Percentiles rank a stretch among this genome's conserved stretches.
phyloP scores from a whole-genome alignment of 495 filamentous ascomycete species.

The Clohesyomyces aquaticus region DNA sequence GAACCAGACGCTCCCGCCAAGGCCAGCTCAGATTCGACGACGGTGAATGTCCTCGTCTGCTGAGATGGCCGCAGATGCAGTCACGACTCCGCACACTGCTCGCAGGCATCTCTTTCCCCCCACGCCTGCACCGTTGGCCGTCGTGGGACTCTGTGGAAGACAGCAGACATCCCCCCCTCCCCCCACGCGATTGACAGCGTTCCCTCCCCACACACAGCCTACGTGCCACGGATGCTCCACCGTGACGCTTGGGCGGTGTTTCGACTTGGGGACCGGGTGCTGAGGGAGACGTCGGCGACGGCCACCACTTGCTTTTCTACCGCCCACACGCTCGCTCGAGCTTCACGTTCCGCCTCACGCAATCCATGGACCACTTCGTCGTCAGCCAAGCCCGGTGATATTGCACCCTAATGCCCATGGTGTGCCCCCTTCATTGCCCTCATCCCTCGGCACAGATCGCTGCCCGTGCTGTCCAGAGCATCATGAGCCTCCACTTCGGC shows the following conservation, averaged over 20 bases:
- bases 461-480: not conserved
- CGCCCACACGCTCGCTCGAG: not conserved
- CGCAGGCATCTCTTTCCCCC: too few species aligned
- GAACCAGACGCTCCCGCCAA: constrained; percentile 8
- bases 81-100: too few species aligned
- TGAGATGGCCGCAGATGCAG: too few species aligned
- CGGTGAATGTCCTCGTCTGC: constrained; percentile 3
- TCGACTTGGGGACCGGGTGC: not conserved
- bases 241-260: not conserved
- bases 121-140: too few species aligned
- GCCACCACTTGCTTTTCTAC: constrained; percentile 8
- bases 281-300: not conserved
- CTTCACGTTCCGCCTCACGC: too few species aligned
- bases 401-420: constrained; percentile 12
- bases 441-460: constrained; percentile 31
- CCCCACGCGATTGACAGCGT: not conserved
- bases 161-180: constrained; percentile 4
- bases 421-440: constrained; percentile 1
- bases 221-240: not conserved
- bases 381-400: constrained; percentile 36
- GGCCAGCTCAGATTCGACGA: not conserved
- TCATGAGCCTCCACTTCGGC: constrained; percentile 12
- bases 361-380: constrained; percentile 8
- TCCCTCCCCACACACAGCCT: not conserved
- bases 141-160: too few species aligned